Percentiles rank a stretch among this genome's conserved stretches.
These are phyloP conservation scores for Sesbania bispinosa DNA, from an alignment of 306 rosid species.

Conservation along the genomic window DNA sequence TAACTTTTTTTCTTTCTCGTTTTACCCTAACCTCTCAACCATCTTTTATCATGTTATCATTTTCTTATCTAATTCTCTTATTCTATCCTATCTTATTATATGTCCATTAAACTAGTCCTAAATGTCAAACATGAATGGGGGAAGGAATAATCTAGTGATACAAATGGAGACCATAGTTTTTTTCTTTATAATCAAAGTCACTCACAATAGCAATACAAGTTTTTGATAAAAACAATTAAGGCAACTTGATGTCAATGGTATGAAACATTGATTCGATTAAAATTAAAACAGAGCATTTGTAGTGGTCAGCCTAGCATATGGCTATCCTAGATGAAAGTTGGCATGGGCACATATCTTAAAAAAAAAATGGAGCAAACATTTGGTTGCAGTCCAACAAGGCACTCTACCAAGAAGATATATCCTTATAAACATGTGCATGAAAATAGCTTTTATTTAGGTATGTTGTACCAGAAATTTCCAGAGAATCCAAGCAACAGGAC, in stretches of 20 bases:
- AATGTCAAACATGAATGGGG: not conserved
- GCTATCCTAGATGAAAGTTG: not conserved
- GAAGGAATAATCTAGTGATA: not conserved
- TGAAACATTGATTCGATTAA: not conserved
- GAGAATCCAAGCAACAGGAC: conserved; percentile 4
- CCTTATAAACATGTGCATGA: not conserved
- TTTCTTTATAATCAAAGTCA: not conserved
- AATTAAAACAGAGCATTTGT: not conserved
- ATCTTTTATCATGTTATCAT: too few species aligned
- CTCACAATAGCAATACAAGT: not conserved
- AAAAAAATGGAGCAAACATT: not conserved
- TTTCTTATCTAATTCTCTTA: too few species aligned
- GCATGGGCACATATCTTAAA: not conserved
- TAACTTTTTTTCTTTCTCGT: too few species aligned
- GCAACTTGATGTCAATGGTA: not conserved
- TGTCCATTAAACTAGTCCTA: too few species aligned
- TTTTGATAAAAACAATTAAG: not conserved
- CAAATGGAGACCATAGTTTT: not conserved
- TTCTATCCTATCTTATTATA: too few species aligned
- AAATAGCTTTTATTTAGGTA: not conserved
- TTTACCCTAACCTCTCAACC: too few species aligned
- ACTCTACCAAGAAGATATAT: not conserved
- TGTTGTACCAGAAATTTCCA: not conserved
- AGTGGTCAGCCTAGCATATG: not conserved
- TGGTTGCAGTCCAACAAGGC: too few species aligned